Evolutionary conservation across 2,329 filamentous ascomycete species (phyloP).

Genomic region (Talaromyces sp.): DNA sequence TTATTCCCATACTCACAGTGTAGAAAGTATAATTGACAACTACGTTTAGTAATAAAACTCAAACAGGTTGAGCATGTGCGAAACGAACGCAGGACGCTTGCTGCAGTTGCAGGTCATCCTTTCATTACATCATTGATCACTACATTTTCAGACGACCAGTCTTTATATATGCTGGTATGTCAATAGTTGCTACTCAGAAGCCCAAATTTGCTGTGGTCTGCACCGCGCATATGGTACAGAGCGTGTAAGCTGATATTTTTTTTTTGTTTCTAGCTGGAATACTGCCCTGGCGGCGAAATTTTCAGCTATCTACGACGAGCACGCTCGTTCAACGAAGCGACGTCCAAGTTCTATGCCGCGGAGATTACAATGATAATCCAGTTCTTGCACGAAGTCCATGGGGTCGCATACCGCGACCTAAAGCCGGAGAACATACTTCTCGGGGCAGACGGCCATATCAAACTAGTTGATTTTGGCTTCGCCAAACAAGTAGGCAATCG

Average conservation of each 20-base stretch:
- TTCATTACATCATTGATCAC: constrained; percentile 62
- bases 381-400: constrained; percentile 57
- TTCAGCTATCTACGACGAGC: constrained; percentile 60
- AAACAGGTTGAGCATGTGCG: constrained; percentile 65
- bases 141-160: constrained; percentile 58
- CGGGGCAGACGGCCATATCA: constrained; percentile 59
- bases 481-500: constrained; percentile 54
- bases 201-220: neutral
- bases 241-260: neutral
- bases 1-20: constrained; percentile 4
- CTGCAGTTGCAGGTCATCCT: constrained; percentile 57
- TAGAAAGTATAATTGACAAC: neutral
- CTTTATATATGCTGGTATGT: constrained; percentile 48
- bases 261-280: constrained; percentile 47
- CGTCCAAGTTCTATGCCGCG: constrained; percentile 60
- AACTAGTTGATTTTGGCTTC: constrained; percentile 63
- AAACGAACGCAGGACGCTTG: constrained; percentile 60
- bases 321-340: constrained; percentile 57
- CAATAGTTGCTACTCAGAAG: neutral
- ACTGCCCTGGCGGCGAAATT: constrained; percentile 62
- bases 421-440: constrained; percentile 64
- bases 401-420: constrained; percentile 61
- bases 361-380: constrained; percentile 62
- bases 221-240: neutral
- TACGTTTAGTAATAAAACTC: constrained; percentile 45